phyloP scores from a whole-genome alignment of 805 yeast genomes.

The Candida vaughaniae region DNA sequence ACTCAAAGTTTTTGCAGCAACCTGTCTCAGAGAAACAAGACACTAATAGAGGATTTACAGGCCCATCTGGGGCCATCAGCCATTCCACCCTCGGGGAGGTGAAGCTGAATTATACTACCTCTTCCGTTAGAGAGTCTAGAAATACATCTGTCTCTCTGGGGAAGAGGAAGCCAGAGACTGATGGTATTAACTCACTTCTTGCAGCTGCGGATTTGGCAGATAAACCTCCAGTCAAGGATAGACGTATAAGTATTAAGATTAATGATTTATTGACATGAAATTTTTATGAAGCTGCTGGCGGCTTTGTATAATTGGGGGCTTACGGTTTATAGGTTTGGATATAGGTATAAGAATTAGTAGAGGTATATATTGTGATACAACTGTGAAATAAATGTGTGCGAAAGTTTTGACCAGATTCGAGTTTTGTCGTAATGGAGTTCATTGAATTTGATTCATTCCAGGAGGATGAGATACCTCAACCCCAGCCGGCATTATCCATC shows the following conservation, averaged over 20 bases:
- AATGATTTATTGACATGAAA: slow-evolving; percentile 26
- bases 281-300: slow-evolving; percentile 2
- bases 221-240: slow-evolving; percentile 12
- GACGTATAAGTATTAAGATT: slow-evolving; percentile 25
- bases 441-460: slow-evolving; percentile 38
- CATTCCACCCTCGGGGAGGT: too few species aligned
- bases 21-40: too few species aligned
- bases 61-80: too few species aligned
- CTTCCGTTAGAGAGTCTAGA: not conserved
- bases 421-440: slow-evolving; percentile 48
- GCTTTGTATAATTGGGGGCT: too few species aligned
- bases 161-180: not conserved
- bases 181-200: slow-evolving; percentile 31
- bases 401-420: too few species aligned
- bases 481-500: slow-evolving; percentile 44
- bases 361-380: too few species aligned
- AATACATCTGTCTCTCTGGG: not conserved
- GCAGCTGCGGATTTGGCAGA: slow-evolving; percentile 25
- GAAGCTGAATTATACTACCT: slow-evolving; percentile 5
- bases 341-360: too few species aligned
- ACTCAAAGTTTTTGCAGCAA: too few species aligned
- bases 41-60: too few species aligned
- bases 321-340: too few species aligned
- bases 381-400: too few species aligned
- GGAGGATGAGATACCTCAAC: slow-evolving; percentile 32